Conservation (phyloP, 805 yeast species). For the Lipomyces sp. region DNA sequence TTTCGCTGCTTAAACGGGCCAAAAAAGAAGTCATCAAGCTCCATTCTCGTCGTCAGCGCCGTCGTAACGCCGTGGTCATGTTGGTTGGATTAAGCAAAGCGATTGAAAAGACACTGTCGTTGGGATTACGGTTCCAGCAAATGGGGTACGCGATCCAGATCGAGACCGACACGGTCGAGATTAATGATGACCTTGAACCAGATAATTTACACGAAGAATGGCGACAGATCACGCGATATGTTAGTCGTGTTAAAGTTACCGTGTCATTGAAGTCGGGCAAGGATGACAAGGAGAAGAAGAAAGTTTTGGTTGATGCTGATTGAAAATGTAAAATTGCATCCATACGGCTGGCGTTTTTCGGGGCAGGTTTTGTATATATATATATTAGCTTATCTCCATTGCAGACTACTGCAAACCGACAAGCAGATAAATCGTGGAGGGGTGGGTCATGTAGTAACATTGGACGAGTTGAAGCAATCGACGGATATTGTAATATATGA, state of each 20-base stretch:
- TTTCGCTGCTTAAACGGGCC: constrained; percentile 34
- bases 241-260: background rate
- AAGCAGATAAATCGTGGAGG: too few species aligned
- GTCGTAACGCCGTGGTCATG: constrained; percentile 4
- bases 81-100: constrained; percentile 31
- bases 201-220: constrained; percentile 10
- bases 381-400: too few species aligned
- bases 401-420: too few species aligned
- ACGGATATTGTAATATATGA: too few species aligned
- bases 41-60: constrained; percentile 1
- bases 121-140: constrained; percentile 28
- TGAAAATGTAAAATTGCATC: background rate
- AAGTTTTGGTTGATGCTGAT: background rate
- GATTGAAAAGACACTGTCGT: constrained; percentile 31
- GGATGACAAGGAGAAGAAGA: constrained; percentile 3
- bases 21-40: constrained; percentile 15
- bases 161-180: constrained; percentile 16
- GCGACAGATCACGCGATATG: background rate
- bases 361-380: background rate
- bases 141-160: constrained; percentile 24
- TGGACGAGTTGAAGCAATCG: too few species aligned
- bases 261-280: constrained; percentile 5
- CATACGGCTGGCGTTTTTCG: background rate
- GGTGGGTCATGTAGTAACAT: too few species aligned
- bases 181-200: constrained; percentile 25